Conservation (phyloP, 2,329 filamentous ascomycete species). For the Stemphylium beticola region DNA sequence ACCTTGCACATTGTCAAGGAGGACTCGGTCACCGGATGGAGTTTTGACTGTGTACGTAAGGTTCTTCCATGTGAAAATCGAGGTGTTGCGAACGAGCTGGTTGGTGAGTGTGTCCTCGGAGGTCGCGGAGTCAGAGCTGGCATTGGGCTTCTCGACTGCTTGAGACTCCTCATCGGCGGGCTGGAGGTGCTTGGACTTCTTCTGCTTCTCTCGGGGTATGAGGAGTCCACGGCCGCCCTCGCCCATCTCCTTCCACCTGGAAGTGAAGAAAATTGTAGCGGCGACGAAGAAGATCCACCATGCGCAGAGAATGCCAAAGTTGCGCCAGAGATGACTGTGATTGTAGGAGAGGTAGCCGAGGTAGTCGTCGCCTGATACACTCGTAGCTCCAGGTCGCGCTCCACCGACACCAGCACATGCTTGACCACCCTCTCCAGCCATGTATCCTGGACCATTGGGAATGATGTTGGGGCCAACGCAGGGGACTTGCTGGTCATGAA, state of each 20-base stretch:
- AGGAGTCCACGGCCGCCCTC: slow-evolving; percentile 57
- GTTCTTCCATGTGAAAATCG: slow-evolving; percentile 69
- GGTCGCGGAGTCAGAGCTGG: background rate
- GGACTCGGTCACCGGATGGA: slow-evolving; percentile 42
- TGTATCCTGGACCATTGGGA: slow-evolving; percentile 54
- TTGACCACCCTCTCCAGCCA: slow-evolving; percentile 32
- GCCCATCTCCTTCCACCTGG: slow-evolving; percentile 61
- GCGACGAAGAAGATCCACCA: slow-evolving; percentile 52
- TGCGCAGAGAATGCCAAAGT: slow-evolving; percentile 57
- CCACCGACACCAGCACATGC: slow-evolving; percentile 31
- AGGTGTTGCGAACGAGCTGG: slow-evolving; percentile 65
- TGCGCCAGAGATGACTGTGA: slow-evolving; percentile 39
- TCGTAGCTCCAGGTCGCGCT: slow-evolving; percentile 55
- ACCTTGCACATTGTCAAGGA: slow-evolving; percentile 59
- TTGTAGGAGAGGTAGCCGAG: slow-evolving; percentile 56
- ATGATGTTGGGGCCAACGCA: slow-evolving; percentile 60
- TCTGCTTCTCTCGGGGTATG: slow-evolving; percentile 64
- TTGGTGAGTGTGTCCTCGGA: slow-evolving; percentile 33
- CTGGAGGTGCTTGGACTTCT: slow-evolving; percentile 62
- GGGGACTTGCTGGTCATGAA: slow-evolving; percentile 64
- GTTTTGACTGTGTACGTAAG: slow-evolving; percentile 63
- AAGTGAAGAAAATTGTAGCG: slow-evolving; percentile 60
- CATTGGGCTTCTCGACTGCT: slow-evolving; percentile 15
- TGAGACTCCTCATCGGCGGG: slow-evolving; percentile 56
- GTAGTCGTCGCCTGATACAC: slow-evolving; percentile 64